Evolutionary conservation across 2,329 filamentous ascomycete genomes (phyloP).

Genomic region (Tolypocladium guangdongense): DNA sequence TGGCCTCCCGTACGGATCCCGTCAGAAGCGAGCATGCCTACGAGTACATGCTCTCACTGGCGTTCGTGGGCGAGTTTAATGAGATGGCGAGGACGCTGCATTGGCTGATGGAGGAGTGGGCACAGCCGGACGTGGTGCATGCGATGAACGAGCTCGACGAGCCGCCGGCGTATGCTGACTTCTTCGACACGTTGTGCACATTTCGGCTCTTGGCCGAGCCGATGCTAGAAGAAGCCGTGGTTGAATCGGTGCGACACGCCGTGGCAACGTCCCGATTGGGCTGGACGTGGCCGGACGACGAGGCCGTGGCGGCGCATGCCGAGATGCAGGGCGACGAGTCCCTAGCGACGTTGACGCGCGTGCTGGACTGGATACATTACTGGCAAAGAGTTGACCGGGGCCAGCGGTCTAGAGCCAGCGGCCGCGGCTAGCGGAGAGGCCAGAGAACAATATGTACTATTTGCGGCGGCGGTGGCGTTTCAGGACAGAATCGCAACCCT

Average conservation of each 20-base stretch:
- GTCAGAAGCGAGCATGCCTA: constrained; percentile 32
- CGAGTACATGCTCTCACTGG: constrained; percentile 52
- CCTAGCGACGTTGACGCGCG: constrained; percentile 12
- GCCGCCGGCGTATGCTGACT: constrained; percentile 19
- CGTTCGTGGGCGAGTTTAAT: constrained; percentile 45
- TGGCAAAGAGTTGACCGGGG: background rate
- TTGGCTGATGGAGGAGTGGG: constrained; percentile 47
- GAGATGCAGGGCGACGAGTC: constrained; percentile 13
- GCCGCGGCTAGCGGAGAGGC: background rate
- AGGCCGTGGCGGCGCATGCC: constrained; percentile 23
- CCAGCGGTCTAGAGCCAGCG: background rate
- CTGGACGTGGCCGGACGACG: constrained; percentile 28
- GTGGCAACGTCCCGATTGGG: constrained; percentile 13
- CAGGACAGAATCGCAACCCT: background rate
- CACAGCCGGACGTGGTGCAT: constrained; percentile 18
- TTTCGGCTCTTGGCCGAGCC: constrained; percentile 38
- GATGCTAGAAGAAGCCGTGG: constrained; percentile 21
- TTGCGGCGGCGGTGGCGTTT: background rate
- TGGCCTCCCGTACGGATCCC: constrained; percentile 21
- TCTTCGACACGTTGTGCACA: constrained; percentile 28
- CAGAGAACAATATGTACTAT: background rate
- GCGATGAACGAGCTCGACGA: constrained; percentile 24
- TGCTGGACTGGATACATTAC: constrained; percentile 9
- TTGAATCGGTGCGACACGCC: constrained; percentile 18
- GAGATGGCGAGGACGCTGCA: constrained; percentile 45